These are phyloP conservation scores for Daldinia sp. DNA, from an alignment of 2,329 filamentous ascomycete species.

Conservation along the genomic window DNA sequence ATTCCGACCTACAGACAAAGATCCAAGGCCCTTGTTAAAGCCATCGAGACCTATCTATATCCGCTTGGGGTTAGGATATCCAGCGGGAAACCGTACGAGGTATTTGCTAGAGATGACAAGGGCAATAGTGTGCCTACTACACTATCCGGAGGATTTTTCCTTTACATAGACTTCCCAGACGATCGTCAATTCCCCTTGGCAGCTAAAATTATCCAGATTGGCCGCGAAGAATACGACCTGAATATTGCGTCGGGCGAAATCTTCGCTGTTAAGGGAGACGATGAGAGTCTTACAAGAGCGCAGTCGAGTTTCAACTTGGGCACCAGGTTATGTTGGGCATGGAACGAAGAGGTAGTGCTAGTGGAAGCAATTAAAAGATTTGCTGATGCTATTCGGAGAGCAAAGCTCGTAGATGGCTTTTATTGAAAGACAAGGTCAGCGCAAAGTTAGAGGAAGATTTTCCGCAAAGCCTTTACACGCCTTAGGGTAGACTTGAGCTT, in stretches of 20 bases:
- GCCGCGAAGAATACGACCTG: constrained; percentile 13
- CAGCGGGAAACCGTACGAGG: constrained; percentile 21
- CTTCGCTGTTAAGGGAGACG: constrained; percentile 21
- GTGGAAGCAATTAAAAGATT: constrained; percentile 15
- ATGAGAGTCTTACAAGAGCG: constrained; percentile 13
- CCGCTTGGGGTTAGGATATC: constrained; percentile 28
- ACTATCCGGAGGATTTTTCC: constrained; percentile 23
- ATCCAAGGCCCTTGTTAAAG: constrained; percentile 19
- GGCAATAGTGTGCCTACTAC: constrained; percentile 4
- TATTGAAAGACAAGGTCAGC: too few relatives aligned
- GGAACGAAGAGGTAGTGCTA: constrained; percentile 20
- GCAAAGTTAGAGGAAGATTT: too few relatives aligned
- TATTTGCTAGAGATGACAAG: neutral
- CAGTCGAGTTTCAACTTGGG: constrained; percentile 10
- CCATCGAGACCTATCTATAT: constrained; percentile 25
- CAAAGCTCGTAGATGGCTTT: neutral
- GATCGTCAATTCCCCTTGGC: constrained; percentile 8
- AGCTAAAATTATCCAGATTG: constrained; percentile 14
- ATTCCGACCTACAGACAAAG: constrained; percentile 25
- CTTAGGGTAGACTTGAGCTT: too few relatives aligned
- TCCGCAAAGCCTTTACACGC: too few relatives aligned
- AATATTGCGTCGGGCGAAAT: constrained; percentile 23
- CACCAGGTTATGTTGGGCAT: constrained; percentile 29
- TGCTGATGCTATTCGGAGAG: constrained; percentile 8
- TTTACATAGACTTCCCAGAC: constrained; percentile 22